Percentiles rank a stretch among this genome's conserved stretches.
Evolutionary conservation across 768 basidiomycete species (phyloP).

Genomic region (Kwoniella dejecticola): DNA sequence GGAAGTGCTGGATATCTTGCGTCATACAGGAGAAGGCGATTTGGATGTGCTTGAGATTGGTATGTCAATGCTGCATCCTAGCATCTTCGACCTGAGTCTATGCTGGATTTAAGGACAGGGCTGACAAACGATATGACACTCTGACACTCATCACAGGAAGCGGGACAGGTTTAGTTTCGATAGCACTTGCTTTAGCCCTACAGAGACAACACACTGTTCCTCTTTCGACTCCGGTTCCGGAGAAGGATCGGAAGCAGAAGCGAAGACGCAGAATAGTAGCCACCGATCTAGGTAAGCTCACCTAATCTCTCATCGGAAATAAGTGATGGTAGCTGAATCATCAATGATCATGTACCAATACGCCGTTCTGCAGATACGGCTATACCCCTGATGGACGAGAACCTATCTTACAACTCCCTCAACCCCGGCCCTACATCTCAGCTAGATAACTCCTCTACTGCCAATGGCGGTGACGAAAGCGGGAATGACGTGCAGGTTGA

Average conservation of each 20-base stretch:
- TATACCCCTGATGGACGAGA: conserved; percentile 73
- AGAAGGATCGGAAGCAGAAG: no score
- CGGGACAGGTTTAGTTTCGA: conserved; percentile 79
- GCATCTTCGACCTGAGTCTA: no score
- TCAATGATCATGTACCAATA: no score
- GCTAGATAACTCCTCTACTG: no score
- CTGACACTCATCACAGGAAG: conserved; percentile 61
- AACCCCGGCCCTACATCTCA: not conserved
- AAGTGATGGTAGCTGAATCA: conserved; percentile 1
- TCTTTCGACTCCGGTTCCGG: no score
- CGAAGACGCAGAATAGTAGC: conserved; percentile 58
- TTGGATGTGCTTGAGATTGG: conserved; percentile 71
- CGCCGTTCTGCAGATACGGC: conserved; percentile 86
- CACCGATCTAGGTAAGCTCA: conserved; percentile 71
- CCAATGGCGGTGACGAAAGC: no score
- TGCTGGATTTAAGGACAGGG: no score
- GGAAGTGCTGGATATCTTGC: conserved; percentile 13
- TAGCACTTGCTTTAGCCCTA: conserved; percentile 63
- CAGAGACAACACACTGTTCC: no score
- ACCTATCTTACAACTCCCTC: conserved; percentile 60
- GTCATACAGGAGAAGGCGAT: not conserved
- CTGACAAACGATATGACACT: no score
- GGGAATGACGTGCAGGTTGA: conserved; percentile 1
- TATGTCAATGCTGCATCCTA: conserved; percentile 50
- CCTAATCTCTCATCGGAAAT: not conserved